A percentile compares a stretch with the other conserved stretches of the same genome.
Evolutionary conservation across 257 asterid genomes (phyloP).

Genomic region (Cynanchum wilfordii): DNA sequence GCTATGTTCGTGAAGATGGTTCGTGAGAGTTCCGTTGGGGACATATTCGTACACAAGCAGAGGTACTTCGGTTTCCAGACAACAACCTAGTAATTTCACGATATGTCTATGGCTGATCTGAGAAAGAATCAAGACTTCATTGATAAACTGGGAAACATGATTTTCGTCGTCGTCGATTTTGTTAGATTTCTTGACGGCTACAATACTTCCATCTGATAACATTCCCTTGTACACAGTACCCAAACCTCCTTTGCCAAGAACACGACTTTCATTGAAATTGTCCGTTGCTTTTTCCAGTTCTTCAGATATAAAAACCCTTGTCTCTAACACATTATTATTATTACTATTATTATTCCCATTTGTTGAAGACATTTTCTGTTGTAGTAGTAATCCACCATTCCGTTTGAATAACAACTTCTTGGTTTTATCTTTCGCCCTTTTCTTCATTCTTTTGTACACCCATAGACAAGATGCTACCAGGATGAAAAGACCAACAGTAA

Average conservation of each 20-base stretch:
- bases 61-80: background rate
- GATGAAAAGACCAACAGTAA: constrained; percentile 15
- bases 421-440: constrained; percentile 14
- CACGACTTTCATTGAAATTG: background rate
- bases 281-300: constrained; percentile 34
- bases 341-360: background rate
- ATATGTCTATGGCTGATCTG: constrained; percentile 28
- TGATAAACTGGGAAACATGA: constrained; percentile 35
- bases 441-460: constrained; percentile 10
- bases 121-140: constrained; percentile 35
- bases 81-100: background rate
- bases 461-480: constrained; percentile 12
- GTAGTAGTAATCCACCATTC: constrained; percentile 37
- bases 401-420: constrained; percentile 30
- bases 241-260: background rate
- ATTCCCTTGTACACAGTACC: background rate
- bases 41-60: background rate
- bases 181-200: constrained; percentile 40
- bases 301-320: constrained; percentile 23
- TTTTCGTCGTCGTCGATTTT: constrained; percentile 23
- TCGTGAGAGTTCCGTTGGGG: constrained; percentile 10
- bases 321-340: constrained; percentile 6
- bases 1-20: constrained; percentile 23
- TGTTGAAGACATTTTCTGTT: constrained; percentile 20
- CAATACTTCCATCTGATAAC: constrained; percentile 13